These are phyloP conservation scores for Monascus purpureus DNA, from an alignment of 495 filamentous ascomycete genomes.

Conservation along the genomic window DNA sequence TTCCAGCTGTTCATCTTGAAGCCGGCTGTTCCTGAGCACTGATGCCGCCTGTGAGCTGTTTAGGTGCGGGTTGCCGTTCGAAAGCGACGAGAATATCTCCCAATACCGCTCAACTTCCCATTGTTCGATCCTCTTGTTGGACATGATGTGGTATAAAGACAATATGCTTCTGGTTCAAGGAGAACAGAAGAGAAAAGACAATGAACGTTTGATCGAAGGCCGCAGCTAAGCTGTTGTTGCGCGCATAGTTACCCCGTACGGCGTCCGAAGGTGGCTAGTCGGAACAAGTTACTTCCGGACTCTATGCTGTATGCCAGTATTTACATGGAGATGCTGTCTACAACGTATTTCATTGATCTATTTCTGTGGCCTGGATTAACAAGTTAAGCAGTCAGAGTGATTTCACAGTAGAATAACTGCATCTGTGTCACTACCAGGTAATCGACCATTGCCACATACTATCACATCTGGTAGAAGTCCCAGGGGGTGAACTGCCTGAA, in stretches of 20 bases:
- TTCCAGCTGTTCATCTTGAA: conserved; percentile 89
- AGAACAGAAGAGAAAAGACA: conserved; percentile 6
- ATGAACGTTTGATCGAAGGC: not conserved
- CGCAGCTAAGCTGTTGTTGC: not conserved
- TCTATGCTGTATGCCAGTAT: no score
- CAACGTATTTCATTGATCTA: no score
- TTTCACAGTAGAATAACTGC: no score
- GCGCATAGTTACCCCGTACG: conserved; percentile 8
- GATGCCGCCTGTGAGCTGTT: conserved; percentile 85
- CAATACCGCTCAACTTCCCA: conserved; percentile 96
- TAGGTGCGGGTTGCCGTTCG: conserved; percentile 67
- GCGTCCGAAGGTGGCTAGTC: conserved; percentile 1
- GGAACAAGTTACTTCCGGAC: conserved; percentile 15
- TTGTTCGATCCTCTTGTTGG: conserved; percentile 74
- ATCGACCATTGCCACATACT: no score
- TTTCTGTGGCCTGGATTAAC: no score
- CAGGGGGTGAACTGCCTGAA: no score
- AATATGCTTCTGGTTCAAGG: conserved; percentile 2
- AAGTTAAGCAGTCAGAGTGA: no score
- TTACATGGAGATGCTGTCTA: no score
- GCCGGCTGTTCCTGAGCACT: conserved; percentile 87
- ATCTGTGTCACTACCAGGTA: no score
- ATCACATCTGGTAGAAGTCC: no score
- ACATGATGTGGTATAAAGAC: conserved; percentile 36
- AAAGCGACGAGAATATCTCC: conserved; percentile 88